Base-by-base conservation (phyloP, 129 eudicot species). In the Erigeron canadensis region DNA sequence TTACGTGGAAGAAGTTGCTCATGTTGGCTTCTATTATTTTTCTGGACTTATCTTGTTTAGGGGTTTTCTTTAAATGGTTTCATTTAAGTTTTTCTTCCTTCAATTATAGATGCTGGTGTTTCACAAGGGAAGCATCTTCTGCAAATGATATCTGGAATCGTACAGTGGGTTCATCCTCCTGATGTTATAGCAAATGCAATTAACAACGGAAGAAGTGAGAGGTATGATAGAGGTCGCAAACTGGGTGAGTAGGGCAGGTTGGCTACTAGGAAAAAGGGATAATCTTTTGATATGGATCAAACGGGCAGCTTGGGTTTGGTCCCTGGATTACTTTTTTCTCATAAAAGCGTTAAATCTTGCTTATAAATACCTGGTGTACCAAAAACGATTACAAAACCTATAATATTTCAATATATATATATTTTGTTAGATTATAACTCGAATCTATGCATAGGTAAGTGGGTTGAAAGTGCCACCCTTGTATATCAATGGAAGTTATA, bases 111-210 rank as follows among this genome's bases (percentile, higher is more conserved):
- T 79, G 74, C 69, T 44, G 87, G 89, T 38, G 77, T 81, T 51
- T 79, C 82, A 50, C 94, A 87, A 84, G 91, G 81, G 51, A 91
- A 90, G 76, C 94, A 90, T 80, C 91, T 90, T 79, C 64, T 95
- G 81, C 97, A 87, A 76, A 65, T 95, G 55, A 71, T 95, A 59
- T 85, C 89, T 71, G 96, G 96, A 77, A 68, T 90, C 71, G 63
- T 95, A 50, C 86, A 57, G 19, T 95, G 99, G 99, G 72, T 95
- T 65, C 87, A 89, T 81, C 99, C 99, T 69, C 88, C 93, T 65
- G 91, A 81, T 77, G 88, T 67, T 54, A 72, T 95, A 83, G 69
- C 91, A 46, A 75, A 85, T 57, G 88, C 84, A 53, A 83, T 95
- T 72, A 80, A 81, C 78, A 47, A 75, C 78, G 99, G 99, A 61